Conservation (phyloP, 352 stramenopile species). For the Albugo candida region DNA sequence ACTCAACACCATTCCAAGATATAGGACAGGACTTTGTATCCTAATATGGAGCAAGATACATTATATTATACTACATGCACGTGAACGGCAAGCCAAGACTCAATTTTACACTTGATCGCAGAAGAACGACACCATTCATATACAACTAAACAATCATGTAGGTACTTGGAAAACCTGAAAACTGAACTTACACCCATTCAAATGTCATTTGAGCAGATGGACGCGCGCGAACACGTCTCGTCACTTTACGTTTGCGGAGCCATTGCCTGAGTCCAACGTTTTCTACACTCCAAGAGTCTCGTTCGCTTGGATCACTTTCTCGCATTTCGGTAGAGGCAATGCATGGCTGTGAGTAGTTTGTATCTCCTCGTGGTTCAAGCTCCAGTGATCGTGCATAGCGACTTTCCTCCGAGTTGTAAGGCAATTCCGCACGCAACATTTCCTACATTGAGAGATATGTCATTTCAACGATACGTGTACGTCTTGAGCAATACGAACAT, state of each 20-base stretch:
- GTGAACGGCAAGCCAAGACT: conserved; percentile 3
- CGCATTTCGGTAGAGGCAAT: neutral
- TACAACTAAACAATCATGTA: neutral
- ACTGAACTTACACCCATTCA: too few relatives aligned
- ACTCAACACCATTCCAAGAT: conserved; percentile 28
- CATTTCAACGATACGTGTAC: neutral
- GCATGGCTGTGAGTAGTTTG: conserved; percentile 1
- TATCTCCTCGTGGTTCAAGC: conserved; percentile 51
- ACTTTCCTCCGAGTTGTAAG: conserved; percentile 52
- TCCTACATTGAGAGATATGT: conserved; percentile 11
- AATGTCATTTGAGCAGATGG: neutral
- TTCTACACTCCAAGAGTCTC: conserved; percentile 54
- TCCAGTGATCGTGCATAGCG: conserved; percentile 51
- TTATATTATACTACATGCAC: conserved; percentile 6
- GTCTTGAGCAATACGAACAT: conserved; percentile 10
- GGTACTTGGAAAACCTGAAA: too few relatives aligned
- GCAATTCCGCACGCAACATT: conserved; percentile 46
- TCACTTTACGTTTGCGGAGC: conserved; percentile 67
- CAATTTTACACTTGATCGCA: neutral
- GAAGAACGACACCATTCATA: neutral
- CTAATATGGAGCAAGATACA: conserved; percentile 12
- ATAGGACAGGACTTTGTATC: conserved; percentile 9
- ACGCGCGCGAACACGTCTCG: neutral
- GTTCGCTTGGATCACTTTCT: conserved; percentile 44
- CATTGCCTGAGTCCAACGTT: conserved; percentile 66